These are phyloP conservation scores for Cucurbita pepo DNA, from an alignment of 306 rosid genomes.

Conservation along the genomic window DNA sequence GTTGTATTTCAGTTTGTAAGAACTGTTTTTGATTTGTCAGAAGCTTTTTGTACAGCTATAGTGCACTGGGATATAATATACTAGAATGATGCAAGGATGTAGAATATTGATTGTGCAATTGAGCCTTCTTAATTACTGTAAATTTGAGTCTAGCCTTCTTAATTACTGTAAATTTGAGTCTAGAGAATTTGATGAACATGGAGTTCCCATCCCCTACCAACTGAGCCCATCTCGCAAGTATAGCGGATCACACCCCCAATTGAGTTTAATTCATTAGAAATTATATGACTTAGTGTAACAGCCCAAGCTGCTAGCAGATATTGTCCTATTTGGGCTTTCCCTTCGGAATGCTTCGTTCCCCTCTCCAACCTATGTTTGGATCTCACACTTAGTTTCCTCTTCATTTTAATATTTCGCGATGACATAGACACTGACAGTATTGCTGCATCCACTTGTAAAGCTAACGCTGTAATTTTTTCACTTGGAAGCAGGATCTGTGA, in stretches of 20 bases:
- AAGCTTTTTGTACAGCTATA: neutral
- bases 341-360: too few relatives aligned
- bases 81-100: neutral
- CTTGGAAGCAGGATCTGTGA: slow-evolving; percentile 63
- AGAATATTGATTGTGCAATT: neutral
- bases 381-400: neutral
- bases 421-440: neutral
- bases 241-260: neutral
- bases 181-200: neutral
- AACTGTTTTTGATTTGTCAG: neutral
- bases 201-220: neutral
- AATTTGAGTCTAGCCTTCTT: too few relatives aligned
- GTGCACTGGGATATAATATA: neutral
- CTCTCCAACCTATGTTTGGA: too few relatives aligned
- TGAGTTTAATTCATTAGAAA: neutral
- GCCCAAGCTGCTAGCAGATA: too few relatives aligned
- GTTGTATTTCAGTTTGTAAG: slow-evolving; percentile 14
- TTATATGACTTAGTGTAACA: neutral
- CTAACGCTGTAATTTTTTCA: neutral
- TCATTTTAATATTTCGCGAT: neutral
- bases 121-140: neutral
- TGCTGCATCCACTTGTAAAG: neutral
- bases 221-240: neutral
- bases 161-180: neutral
- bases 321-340: too few relatives aligned